Evolutionary conservation across 2,329 filamentous ascomycete genomes (phyloP).

Genomic region (Paecilomyces fulvus): DNA sequence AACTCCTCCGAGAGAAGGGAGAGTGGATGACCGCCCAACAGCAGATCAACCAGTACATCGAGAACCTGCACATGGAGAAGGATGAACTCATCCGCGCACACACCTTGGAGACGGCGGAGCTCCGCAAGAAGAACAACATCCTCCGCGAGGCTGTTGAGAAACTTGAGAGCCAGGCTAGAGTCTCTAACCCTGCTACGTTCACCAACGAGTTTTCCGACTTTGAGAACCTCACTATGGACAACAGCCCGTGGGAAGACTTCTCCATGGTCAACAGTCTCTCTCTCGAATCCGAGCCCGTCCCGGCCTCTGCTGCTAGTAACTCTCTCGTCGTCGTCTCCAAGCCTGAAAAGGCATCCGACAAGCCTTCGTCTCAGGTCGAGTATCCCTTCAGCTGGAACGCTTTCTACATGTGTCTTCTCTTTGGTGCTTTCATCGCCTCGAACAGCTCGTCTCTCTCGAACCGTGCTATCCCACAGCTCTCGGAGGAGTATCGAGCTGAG

Average conservation of each 20-base stretch:
- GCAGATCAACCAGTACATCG: constrained; percentile 65
- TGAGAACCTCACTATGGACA: constrained; percentile 73
- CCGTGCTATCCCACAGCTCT: constrained; percentile 47
- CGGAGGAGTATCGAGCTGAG: constrained; percentile 40
- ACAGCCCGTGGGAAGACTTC: constrained; percentile 70
- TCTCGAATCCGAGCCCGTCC: constrained; percentile 32
- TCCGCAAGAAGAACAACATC: constrained; percentile 85
- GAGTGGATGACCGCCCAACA: constrained; percentile 66
- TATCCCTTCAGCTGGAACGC: constrained; percentile 59
- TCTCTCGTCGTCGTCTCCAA: constrained; percentile 33
- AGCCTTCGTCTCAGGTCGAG: constrained; percentile 49
- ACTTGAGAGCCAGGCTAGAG: constrained; percentile 31
- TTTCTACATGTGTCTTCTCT: constrained; percentile 92
- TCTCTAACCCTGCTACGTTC: constrained; percentile 46
- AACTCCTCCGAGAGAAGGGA: constrained; percentile 45
- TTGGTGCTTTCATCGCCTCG: constrained; percentile 91
- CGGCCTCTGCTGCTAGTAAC: constrained; percentile 21
- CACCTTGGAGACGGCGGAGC: constrained; percentile 80
- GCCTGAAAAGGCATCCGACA: constrained; percentile 29
- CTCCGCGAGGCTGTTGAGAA: constrained; percentile 58
- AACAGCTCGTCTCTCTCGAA: constrained; percentile 57
- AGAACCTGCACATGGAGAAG: constrained; percentile 73
- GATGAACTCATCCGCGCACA: constrained; percentile 82
- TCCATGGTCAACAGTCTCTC: constrained; percentile 60
- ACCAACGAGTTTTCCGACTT: constrained; percentile 69